Conservation (phyloP, 1,284 basidiomycete species). For the Heterobasidion occidentale region DNA sequence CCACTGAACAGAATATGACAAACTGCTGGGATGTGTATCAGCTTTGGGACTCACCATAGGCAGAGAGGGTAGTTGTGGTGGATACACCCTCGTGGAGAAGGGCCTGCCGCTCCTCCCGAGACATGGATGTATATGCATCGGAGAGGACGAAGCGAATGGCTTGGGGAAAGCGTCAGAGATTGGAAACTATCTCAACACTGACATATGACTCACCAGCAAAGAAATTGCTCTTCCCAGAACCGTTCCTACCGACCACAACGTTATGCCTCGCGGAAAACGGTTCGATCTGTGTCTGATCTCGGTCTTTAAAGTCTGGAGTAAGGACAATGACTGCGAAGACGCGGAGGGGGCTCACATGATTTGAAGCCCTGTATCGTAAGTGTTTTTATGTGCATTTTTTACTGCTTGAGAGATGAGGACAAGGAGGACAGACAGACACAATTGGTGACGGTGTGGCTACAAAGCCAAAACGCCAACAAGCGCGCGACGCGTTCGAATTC, state of each 20-base stretch:
- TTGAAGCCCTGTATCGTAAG: constrained; percentile 96
- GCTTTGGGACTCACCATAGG: constrained; percentile 55
- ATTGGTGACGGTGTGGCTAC: neutral
- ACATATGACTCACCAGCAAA: constrained; percentile 64
- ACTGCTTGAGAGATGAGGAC: neutral
- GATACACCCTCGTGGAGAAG: constrained; percentile 92
- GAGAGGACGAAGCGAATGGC: constrained; percentile 97
- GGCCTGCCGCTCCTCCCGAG: constrained; percentile 86
- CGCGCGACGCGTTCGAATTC: neutral
- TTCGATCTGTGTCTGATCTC: constrained; percentile 78
- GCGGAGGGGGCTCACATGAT: constrained; percentile 54
- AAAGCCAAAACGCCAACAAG: neutral
- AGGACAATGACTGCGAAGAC: neutral
- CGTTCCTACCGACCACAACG: constrained; percentile 92
- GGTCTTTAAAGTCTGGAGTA: constrained; percentile 34
- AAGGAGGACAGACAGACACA: neutral
- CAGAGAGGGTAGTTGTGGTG: constrained; percentile 84
- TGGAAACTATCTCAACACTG: neutral
- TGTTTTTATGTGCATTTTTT: constrained; percentile 79
- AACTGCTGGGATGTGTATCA: neutral
- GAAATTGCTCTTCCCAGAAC: constrained; percentile 95
- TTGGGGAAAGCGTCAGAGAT: constrained; percentile 17
- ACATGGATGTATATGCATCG: constrained; percentile 96
- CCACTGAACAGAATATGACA: constrained; percentile 39
- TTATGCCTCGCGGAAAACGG: constrained; percentile 83